phyloP scores from a whole-genome alignment of 2,329 filamentous ascomycete species.

The Nemania sp. region DNA sequence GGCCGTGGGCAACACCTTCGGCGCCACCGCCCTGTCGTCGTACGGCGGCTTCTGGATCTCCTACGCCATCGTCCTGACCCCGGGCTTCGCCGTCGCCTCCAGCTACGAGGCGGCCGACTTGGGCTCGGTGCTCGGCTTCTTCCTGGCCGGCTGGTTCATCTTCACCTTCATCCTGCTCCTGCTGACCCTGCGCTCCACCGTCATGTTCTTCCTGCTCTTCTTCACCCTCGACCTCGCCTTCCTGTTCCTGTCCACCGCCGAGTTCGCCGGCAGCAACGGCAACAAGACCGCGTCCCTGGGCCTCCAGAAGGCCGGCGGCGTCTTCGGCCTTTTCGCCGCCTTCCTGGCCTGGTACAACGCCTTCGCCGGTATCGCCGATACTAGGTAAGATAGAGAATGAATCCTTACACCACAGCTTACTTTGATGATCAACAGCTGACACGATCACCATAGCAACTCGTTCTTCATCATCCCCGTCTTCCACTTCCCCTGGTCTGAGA shows the following conservation, averaged over 20 bases:
- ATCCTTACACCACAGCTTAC: background rate
- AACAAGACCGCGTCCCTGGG: conserved; percentile 49
- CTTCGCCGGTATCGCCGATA: conserved; percentile 78
- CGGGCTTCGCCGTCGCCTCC: conserved; percentile 63
- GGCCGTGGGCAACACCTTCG: conserved; percentile 85
- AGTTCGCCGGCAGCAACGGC: conserved; percentile 60
- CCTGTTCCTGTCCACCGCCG: conserved; percentile 69
- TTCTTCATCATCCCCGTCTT: conserved; percentile 93
- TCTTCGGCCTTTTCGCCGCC: conserved; percentile 79
- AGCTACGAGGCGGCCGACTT: conserved; percentile 53
- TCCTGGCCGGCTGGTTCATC: conserved; percentile 81
- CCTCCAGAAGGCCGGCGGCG: conserved; percentile 72
- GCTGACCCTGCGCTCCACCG: conserved; percentile 75
- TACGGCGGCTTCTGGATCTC: conserved; percentile 86
- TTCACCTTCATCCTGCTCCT: conserved; percentile 77
- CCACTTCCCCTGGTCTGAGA: conserved; percentile 93
- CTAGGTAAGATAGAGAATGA: conserved; percentile 52
- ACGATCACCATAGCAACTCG: conserved; percentile 61
- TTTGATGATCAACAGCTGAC: conserved; percentile 5
- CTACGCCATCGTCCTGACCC: conserved; percentile 74
- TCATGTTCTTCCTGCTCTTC: conserved; percentile 80
- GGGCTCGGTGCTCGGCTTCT: conserved; percentile 71
- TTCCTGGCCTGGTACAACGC: conserved; percentile 90
- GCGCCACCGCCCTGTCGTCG: conserved; percentile 78
- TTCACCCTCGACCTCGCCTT: conserved; percentile 77